Evolutionary conservation across 139 green algal species (phyloP).

Genomic region (Coelastrella sp.): DNA sequence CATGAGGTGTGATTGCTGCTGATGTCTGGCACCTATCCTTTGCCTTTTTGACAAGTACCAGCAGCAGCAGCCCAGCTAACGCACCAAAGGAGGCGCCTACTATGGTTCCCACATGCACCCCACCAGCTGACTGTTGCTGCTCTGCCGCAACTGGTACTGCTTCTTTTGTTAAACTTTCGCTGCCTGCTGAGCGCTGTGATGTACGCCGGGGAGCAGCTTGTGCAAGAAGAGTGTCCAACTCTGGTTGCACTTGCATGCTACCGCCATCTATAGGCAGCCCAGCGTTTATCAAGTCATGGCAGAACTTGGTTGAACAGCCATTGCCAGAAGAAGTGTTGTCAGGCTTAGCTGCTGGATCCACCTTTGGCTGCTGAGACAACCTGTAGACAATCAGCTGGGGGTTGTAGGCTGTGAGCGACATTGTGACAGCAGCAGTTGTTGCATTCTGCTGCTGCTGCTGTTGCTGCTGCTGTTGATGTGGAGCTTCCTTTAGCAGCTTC

Average conservation of each 20-base stretch:
- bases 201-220: too few species aligned
- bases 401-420: neutral
- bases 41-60: neutral
- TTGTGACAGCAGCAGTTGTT: neutral
- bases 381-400: constrained; percentile 4
- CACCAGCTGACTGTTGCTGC: neutral
- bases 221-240: neutral
- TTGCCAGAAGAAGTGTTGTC: neutral
- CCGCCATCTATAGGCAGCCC: neutral
- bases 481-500: neutral
- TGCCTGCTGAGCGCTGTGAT: too few species aligned
- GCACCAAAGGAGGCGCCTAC: neutral
- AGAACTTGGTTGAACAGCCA: neutral
- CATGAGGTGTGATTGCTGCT: neutral
- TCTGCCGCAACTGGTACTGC: neutral
- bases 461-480: neutral
- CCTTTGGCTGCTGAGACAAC: neutral
- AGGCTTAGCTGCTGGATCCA: neutral
- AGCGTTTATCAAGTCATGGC: neutral
- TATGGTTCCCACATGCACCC: neutral
- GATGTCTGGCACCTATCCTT: neutral
- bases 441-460: neutral
- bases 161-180: neutral
- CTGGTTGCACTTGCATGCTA: neutral
- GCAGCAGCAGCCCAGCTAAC: neutral